Percentiles rank a stretch among this genome's conserved stretches.
phyloP scores from a whole-genome alignment of 495 filamentous ascomycete genomes.

The Aspergillus sclerotioniger region DNA sequence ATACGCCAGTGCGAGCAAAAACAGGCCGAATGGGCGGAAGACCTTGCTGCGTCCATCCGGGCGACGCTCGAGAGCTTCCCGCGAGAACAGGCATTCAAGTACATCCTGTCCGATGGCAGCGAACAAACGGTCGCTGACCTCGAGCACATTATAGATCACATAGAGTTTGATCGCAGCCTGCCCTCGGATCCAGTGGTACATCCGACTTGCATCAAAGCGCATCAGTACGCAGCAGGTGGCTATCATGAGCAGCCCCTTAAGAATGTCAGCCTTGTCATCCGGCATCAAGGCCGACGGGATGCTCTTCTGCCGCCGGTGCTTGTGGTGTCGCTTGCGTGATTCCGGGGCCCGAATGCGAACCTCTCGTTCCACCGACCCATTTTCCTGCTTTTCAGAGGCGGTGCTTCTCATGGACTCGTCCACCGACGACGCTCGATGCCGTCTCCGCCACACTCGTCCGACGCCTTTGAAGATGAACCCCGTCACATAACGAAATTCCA shows the following conservation, averaged over 20 bases:
- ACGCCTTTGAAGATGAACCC: slow-evolving; percentile 72
- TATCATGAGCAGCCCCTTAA: slow-evolving; percentile 84
- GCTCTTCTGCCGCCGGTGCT: slow-evolving; percentile 77
- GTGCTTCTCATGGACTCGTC: slow-evolving; percentile 20
- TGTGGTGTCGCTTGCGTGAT: slow-evolving; percentile 33
- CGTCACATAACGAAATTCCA: slow-evolving; percentile 65
- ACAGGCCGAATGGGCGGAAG: slow-evolving; percentile 87
- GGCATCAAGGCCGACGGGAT: slow-evolving; percentile 78
- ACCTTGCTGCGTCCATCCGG: slow-evolving; percentile 88
- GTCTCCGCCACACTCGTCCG: slow-evolving; percentile 71
- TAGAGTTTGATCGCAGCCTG: slow-evolving; percentile 98
- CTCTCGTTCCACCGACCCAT: slow-evolving; percentile 23
- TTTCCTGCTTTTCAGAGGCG: slow-evolving; percentile 8
- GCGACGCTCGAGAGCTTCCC: slow-evolving; percentile 84
- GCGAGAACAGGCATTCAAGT: slow-evolving; percentile 90
- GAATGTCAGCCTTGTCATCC: slow-evolving; percentile 90
- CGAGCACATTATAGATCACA: slow-evolving; percentile 95
- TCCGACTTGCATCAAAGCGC: slow-evolving; percentile 90
- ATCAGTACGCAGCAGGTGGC: slow-evolving; percentile 81
- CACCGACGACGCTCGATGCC: slow-evolving; percentile 35
- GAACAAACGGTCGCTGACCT: slow-evolving; percentile 82
- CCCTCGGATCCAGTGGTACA: slow-evolving; percentile 97
- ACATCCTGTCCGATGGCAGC: slow-evolving; percentile 93
- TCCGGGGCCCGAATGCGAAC: slow-evolving; percentile 21
- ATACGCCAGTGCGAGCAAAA: slow-evolving; percentile 81